phyloP scores from a whole-genome alignment of 371 early-diverging fungal genomes.

The Chytridium lagenaria region DNA sequence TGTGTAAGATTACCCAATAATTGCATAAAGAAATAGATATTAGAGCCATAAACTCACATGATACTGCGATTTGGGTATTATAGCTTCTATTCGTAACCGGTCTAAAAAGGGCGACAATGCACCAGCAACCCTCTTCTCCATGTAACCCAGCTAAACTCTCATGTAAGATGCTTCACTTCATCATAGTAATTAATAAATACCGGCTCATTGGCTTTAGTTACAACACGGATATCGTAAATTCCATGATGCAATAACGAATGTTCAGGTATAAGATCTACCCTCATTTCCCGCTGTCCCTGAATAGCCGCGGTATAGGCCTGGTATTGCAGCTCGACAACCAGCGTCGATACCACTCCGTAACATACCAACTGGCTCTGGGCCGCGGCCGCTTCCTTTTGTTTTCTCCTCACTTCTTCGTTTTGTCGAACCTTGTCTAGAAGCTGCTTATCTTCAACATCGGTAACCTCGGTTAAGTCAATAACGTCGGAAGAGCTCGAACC shows the following conservation, averaged over 20 bases:
- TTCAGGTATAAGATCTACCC: slow-evolving; percentile 46
- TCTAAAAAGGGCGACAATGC: neutral
- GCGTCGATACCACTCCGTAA: slow-evolving; percentile 51
- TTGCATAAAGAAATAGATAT: neutral
- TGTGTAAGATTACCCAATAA: neutral
- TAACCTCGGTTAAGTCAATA: slow-evolving; percentile 32
- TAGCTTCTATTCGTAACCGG: slow-evolving; percentile 18
- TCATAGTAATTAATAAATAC: too few species aligned
- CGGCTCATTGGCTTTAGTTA: slow-evolving; percentile 28
- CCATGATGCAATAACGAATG: slow-evolving; percentile 32
- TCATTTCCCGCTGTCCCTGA: slow-evolving; percentile 39
- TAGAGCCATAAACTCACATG: slow-evolving; percentile 1
- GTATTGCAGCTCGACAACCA: slow-evolving; percentile 47
- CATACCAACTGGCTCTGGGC: slow-evolving; percentile 37
- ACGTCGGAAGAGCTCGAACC: slow-evolving; percentile 8
- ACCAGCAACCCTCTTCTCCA: slow-evolving; percentile 17
- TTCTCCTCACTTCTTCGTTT: neutral
- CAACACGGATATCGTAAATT: slow-evolving; percentile 38
- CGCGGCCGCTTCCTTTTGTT: neutral
- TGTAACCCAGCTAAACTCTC: slow-evolving; percentile 12
- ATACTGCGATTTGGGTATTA: slow-evolving; percentile 1
- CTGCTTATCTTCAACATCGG: slow-evolving; percentile 16
- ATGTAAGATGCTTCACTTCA: too few species aligned
- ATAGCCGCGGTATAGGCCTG: slow-evolving; percentile 9
- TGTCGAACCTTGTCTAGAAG: slow-evolving; percentile 4